Evolutionary conservation across 805 yeast species (phyloP), one percentile per base, ranked within the genome.

Genomic region (Cyberlindnera mississippiensis): DNA sequence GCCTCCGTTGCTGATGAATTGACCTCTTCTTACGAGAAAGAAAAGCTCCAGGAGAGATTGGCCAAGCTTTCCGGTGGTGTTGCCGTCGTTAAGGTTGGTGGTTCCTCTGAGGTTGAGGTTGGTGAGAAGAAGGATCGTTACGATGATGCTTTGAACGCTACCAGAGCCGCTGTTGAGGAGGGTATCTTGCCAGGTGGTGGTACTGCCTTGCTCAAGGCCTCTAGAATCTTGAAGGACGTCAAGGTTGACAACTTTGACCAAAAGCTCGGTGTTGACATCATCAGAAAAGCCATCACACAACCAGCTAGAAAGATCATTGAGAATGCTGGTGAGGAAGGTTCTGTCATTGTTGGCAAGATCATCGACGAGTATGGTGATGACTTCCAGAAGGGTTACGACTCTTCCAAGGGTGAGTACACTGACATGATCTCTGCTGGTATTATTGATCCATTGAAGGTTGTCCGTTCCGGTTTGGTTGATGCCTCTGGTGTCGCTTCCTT

Each of bases 171-270:
- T 52, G 98, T 91, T 51, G 95, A 93, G 72, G 98, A 93, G 71
- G 99, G 99, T 74, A 93, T 93, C 63, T 77, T 91, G 56, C 99
- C 99, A 66, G 99, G 99, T 75, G 99, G 99, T 68, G 99, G 99
- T 73, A 91, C 98, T 55, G 98, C 99, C 49, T 77, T 91, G 66
- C 78, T 90, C 61, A 91, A 93, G 80, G 98, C 98, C 37, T 55
- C 60, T n/a, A 50, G 60, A 52, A 50, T 55, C 52, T 79, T 96
- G 47, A 78, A 80, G 61, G 77, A 81, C 67, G 80, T 85, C 46
- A 83, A 76, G 41, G 93, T 93, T 80, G 56, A 54, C 40, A 51
- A 55, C 54, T 91, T 91, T 62, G 98, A 93, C 75, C 98, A 91
- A 74, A 86, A 88, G 72, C 80, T 93, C 56, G 99, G 99, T 72